phyloP scores from a whole-genome alignment of 805 yeast genomes.

The Metschnikowia sp. region DNA sequence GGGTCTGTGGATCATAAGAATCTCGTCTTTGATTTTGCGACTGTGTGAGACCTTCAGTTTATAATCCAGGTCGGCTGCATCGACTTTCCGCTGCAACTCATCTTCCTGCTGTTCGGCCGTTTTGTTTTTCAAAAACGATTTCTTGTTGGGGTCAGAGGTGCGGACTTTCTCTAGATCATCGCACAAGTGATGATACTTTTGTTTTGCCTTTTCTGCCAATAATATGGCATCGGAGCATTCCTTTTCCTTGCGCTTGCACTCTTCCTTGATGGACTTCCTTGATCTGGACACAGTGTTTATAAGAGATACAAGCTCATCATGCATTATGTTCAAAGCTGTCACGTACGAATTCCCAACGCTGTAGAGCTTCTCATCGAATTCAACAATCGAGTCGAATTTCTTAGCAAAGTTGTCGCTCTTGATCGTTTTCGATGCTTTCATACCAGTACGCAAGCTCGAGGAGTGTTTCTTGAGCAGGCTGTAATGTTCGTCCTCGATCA shows the following conservation, averaged over 20 bases:
- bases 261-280: conserved; percentile 78
- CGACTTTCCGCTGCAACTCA: conserved; percentile 76
- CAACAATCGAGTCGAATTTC: conserved; percentile 66
- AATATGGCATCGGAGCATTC: conserved; percentile 79
- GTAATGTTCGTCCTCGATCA: conserved; percentile 74
- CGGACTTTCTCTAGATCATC: conserved; percentile 82
- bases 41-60: conserved; percentile 71
- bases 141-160: conserved; percentile 78
- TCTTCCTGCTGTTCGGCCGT: conserved; percentile 88
- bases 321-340: conserved; percentile 76
- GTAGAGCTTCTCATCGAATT: conserved; percentile 69
- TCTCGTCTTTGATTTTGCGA: conserved; percentile 68
- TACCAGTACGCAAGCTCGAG: conserved; percentile 46
- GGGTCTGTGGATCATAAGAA: conserved; percentile 74
- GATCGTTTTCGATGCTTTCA: conserved; percentile 43
- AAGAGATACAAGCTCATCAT: conserved; percentile 75
- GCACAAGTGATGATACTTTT: conserved; percentile 68
- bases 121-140: conserved; percentile 74
- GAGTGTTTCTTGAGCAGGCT: conserved; percentile 72
- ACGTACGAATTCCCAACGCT: conserved; percentile 74
- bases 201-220: conserved; percentile 85
- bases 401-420: conserved; percentile 64
- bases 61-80: conserved; percentile 82
- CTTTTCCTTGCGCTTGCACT: conserved; percentile 75
- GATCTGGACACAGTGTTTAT: conserved; percentile 65